Percentiles rank a stretch among this genome's conserved stretches.
phyloP scores from a whole-genome alignment of 768 basidiomycete species.

The Myochromella boudieri region DNA sequence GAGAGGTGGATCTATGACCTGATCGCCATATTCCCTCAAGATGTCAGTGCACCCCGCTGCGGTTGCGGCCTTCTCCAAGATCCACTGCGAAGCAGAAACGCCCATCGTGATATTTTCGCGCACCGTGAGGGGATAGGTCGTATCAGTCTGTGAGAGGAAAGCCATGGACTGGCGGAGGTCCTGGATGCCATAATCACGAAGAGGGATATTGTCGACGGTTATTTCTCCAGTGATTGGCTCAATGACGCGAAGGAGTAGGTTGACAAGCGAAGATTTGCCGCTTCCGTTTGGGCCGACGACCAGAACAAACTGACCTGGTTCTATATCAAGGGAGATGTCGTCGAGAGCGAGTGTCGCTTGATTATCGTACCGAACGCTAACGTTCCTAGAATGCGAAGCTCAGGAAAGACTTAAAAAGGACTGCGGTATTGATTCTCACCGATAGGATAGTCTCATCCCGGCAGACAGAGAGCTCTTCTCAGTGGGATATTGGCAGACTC shows the following conservation, averaged over 20 bases:
- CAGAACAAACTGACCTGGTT: slow-evolving; percentile 41
- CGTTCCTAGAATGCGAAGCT: slow-evolving; percentile 8
- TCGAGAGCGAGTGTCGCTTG: slow-evolving; percentile 19
- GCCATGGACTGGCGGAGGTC: slow-evolving; percentile 38
- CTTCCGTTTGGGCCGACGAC: slow-evolving; percentile 47
- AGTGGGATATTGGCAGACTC: slow-evolving; percentile 8
- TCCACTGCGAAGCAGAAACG: too few species aligned
- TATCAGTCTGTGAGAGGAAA: slow-evolving; percentile 40
- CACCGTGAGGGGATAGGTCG: slow-evolving; percentile 32
- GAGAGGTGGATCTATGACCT: slow-evolving; percentile 32
- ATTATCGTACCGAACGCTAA: slow-evolving; percentile 15
- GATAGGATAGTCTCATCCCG: slow-evolving; percentile 26
- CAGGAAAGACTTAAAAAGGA: not conserved
- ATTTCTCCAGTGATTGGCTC: slow-evolving; percentile 36
- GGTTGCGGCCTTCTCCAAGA: slow-evolving; percentile 31
- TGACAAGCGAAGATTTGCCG: slow-evolving; percentile 44
- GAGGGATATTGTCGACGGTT: slow-evolving; percentile 35
- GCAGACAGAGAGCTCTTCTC: slow-evolving; percentile 1
- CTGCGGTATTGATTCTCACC: slow-evolving; percentile 11
- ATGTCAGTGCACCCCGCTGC: slow-evolving; percentile 40
- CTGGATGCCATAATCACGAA: slow-evolving; percentile 28
- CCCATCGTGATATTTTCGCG: slow-evolving; percentile 40
- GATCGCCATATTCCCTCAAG: slow-evolving; percentile 39
- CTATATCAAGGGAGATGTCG: slow-evolving; percentile 36
- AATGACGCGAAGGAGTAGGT: slow-evolving; percentile 36